Conservation (phyloP, 2,329 filamentous ascomycete species). For the Curvularia spicifera region DNA sequence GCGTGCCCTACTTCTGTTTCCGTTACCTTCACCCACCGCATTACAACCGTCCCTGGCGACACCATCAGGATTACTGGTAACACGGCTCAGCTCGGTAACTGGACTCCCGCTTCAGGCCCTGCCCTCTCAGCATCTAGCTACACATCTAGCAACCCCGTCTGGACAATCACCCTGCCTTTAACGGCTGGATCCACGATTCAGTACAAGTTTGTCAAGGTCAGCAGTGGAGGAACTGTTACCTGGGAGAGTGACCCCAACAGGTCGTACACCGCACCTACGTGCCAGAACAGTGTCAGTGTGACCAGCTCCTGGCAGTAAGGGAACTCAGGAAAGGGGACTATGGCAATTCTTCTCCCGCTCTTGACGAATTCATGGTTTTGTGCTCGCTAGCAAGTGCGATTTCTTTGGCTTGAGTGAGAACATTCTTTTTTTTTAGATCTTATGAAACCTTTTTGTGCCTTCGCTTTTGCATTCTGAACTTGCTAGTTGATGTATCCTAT, state of each 20-base stretch:
- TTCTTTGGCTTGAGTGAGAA: neutral
- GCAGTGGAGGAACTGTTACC: slow-evolving; percentile 54
- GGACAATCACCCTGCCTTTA: slow-evolving; percentile 54
- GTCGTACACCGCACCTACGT: slow-evolving; percentile 45
- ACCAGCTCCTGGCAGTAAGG: slow-evolving; percentile 23
- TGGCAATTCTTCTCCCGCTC: neutral
- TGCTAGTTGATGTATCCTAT: neutral
- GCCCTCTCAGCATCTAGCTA: slow-evolving; percentile 54
- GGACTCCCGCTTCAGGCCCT: slow-evolving; percentile 50
- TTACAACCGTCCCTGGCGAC: slow-evolving; percentile 57
- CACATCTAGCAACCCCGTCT: slow-evolving; percentile 54
- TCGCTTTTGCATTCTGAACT: neutral
- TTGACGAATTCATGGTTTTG: neutral
- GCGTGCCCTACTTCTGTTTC: slow-evolving; percentile 38
- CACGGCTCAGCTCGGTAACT: slow-evolving; percentile 53
- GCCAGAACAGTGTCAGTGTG: slow-evolving; percentile 34
- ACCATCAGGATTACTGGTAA: slow-evolving; percentile 57
- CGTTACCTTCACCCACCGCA: slow-evolving; percentile 56
- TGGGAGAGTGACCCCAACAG: slow-evolving; percentile 57
- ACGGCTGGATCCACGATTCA: slow-evolving; percentile 49
- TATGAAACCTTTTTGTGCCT: neutral
- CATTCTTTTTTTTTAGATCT: neutral
- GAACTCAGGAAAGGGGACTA: neutral
- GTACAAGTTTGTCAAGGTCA: slow-evolving; percentile 57
- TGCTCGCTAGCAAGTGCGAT: neutral